phyloP scores from a whole-genome alignment of 768 basidiomycete species.

The Lanmaoa rubissima region DNA sequence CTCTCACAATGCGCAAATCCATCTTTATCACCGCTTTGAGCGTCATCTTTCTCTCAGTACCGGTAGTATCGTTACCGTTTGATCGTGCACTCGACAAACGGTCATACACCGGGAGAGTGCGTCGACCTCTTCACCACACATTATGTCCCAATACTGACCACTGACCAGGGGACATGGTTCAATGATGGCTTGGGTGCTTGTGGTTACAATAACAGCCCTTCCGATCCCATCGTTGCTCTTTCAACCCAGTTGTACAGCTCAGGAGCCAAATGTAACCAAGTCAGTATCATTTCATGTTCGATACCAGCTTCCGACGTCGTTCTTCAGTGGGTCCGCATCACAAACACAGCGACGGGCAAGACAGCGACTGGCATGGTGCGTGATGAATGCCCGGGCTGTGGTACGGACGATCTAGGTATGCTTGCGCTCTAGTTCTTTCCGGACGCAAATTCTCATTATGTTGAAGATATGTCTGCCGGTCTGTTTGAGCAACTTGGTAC shows the following conservation, averaged over 20 bases:
- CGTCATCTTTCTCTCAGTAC: slow-evolving; percentile 37
- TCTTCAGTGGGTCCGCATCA: slow-evolving; percentile 53
- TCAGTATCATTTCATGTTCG: slow-evolving; percentile 26
- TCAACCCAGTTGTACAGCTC: slow-evolving; percentile 48
- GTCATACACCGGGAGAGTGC: slow-evolving; percentile 51
- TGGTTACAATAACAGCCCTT: slow-evolving; percentile 47
- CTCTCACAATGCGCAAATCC: slow-evolving; percentile 13
- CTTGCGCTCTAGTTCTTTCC: background rate
- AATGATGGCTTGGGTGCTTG: slow-evolving; percentile 60
- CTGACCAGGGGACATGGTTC: slow-evolving; percentile 61
- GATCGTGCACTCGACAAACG: slow-evolving; percentile 45
- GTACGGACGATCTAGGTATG: slow-evolving; percentile 52
- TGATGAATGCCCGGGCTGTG: slow-evolving; percentile 61
- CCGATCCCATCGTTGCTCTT: slow-evolving; percentile 59
- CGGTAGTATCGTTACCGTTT: slow-evolving; percentile 35
- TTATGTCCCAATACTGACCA: background rate
- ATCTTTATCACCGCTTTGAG: slow-evolving; percentile 38
- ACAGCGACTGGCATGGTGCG: slow-evolving; percentile 46
- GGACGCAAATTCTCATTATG: background rate
- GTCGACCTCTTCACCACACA: slow-evolving; percentile 14
- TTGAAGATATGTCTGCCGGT: slow-evolving; percentile 58
- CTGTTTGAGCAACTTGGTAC: slow-evolving; percentile 52
- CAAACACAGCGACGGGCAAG: slow-evolving; percentile 51
- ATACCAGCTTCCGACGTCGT: slow-evolving; percentile 2
- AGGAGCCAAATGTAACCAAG: slow-evolving; percentile 61